Evolutionary conservation across 1,139 yeast genomes (phyloP).

Genomic region (Yamadazyma kanchanaburiensis): DNA sequence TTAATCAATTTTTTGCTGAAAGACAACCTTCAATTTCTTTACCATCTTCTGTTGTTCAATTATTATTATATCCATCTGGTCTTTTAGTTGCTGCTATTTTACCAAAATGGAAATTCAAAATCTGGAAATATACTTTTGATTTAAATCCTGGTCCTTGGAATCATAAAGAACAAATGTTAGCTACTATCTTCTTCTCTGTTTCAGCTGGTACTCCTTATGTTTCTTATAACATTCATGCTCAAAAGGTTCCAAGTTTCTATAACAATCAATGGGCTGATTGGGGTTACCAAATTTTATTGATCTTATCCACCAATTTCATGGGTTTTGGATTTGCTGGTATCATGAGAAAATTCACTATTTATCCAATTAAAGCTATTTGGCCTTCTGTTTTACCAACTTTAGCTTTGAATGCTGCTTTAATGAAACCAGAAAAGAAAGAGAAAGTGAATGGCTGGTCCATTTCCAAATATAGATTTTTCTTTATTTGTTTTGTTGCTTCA

Average conservation of each 20-base stretch:
- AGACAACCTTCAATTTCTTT: slow-evolving; percentile 52
- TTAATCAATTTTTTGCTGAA: slow-evolving; percentile 55
- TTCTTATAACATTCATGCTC: slow-evolving; percentile 40
- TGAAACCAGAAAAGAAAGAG: slow-evolving; percentile 27
- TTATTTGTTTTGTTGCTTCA: slow-evolving; percentile 24
- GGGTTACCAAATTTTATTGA: slow-evolving; percentile 33
- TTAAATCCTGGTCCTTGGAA: slow-evolving; percentile 52
- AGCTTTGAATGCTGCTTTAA: slow-evolving; percentile 40
- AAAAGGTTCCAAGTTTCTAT: slow-evolving; percentile 38
- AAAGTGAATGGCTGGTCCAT: slow-evolving; percentile 38
- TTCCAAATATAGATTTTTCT: slow-evolving; percentile 35
- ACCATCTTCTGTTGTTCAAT: slow-evolving; percentile 38
- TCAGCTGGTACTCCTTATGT: slow-evolving; percentile 41
- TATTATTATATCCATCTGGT: slow-evolving; percentile 27
- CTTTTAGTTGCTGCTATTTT: slow-evolving; percentile 16
- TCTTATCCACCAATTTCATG: slow-evolving; percentile 38
- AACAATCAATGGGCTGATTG: slow-evolving; percentile 41
- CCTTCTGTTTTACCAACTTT: slow-evolving; percentile 43
- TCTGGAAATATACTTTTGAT: slow-evolving; percentile 21
- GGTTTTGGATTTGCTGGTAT: slow-evolving; percentile 46
- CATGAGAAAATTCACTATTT: slow-evolving; percentile 39
- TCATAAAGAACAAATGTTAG: slow-evolving; percentile 61
- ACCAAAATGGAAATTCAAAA: slow-evolving; percentile 32
- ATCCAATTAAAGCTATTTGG: slow-evolving; percentile 43
- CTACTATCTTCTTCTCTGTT: slow-evolving; percentile 41